Evolutionary conservation across 495 filamentous ascomycete species (phyloP).

Genomic region (Bacidia rubella): DNA sequence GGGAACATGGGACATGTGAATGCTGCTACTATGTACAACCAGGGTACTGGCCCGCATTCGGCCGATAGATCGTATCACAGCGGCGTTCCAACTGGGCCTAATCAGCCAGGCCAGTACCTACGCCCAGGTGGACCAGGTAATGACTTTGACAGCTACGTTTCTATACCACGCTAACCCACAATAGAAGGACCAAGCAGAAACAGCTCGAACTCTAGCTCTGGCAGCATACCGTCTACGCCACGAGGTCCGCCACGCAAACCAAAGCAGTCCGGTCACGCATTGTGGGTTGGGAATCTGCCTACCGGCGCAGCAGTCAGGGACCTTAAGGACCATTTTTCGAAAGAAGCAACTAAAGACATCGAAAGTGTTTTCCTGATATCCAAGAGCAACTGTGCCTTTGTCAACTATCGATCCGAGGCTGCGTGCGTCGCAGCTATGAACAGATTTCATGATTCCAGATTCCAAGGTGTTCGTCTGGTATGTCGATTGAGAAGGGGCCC

Average conservation of each 20-base stretch:
- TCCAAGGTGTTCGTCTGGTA: slow-evolving; percentile 81
- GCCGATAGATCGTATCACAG: slow-evolving; percentile 10
- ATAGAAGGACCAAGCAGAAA: slow-evolving; percentile 6
- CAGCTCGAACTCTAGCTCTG: slow-evolving; percentile 15
- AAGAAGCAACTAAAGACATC: slow-evolving; percentile 60
- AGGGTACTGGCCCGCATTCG: slow-evolving; percentile 2
- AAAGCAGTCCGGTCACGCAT: slow-evolving; percentile 81
- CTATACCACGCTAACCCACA: slow-evolving; percentile 4
- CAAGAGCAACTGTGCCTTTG: slow-evolving; percentile 96
- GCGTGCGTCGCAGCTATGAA: slow-evolving; percentile 65
- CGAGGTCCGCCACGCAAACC: slow-evolving; percentile 88
- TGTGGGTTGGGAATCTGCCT: slow-evolving; percentile 95
- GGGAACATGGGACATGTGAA: slow-evolving; percentile 13
- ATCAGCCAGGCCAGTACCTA: slow-evolving; percentile 2
- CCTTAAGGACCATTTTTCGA: slow-evolving; percentile 83
- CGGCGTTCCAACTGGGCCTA: slow-evolving; percentile 7
- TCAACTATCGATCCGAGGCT: slow-evolving; percentile 79
- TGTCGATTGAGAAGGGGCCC: slow-evolving; percentile 58
- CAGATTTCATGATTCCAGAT: slow-evolving; percentile 83
- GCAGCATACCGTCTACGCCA: slow-evolving; percentile 36
- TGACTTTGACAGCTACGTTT: background rate
- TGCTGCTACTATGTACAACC: slow-evolving; percentile 5
- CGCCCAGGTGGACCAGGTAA: slow-evolving; percentile 19
- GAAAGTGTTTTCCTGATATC: slow-evolving; percentile 92
- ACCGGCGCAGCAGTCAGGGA: slow-evolving; percentile 63